Conservation (phyloP, 345 rosid species). For the Psidium friedrichsthalianum region DNA sequence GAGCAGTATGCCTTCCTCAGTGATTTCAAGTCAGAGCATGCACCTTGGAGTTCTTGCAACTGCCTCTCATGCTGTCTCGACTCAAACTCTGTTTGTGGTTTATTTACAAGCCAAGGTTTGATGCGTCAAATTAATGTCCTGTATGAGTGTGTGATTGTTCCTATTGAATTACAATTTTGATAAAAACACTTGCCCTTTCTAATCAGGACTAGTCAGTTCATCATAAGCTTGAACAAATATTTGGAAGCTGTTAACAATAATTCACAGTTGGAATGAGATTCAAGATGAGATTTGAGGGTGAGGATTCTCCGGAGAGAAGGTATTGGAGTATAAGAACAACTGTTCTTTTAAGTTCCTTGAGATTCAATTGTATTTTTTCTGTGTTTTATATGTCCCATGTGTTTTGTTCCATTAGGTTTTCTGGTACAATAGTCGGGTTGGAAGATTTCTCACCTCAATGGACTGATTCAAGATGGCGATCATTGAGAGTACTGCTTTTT, state of each 20-base stretch:
- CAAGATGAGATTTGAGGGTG: conserved; percentile 90
- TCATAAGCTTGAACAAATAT: conserved; percentile 71
- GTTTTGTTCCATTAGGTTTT: conserved; percentile 39
- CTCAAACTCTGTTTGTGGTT: conserved; percentile 64
- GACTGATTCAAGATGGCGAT: conserved; percentile 80
- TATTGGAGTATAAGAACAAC: conserved; percentile 8
- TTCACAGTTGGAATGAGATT: conserved; percentile 74
- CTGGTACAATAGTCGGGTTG: conserved; percentile 79
- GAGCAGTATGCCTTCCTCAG: conserved; percentile 73
- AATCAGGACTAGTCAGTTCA: conserved; percentile 84
- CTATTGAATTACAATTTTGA: not conserved
- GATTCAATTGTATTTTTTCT: not conserved
- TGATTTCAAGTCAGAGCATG: conserved; percentile 93
- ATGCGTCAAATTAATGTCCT: not conserved
- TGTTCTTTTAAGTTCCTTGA: not conserved
- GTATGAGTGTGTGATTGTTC: not conserved
- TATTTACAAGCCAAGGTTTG: conserved; percentile 86
- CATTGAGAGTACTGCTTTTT: conserved; percentile 41
- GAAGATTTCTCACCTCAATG: conserved; percentile 74
- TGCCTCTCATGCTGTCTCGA: conserved; percentile 69
- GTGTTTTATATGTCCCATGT: not conserved
- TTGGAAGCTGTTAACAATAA: conserved; percentile 45
- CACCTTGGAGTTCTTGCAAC: conserved; percentile 94
- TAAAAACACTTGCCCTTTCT: not conserved
- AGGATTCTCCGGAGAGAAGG: conserved; percentile 91